These are phyloP conservation scores for Urtica urens DNA, from an alignment of 306 rosid genomes.

Conservation along the genomic window DNA sequence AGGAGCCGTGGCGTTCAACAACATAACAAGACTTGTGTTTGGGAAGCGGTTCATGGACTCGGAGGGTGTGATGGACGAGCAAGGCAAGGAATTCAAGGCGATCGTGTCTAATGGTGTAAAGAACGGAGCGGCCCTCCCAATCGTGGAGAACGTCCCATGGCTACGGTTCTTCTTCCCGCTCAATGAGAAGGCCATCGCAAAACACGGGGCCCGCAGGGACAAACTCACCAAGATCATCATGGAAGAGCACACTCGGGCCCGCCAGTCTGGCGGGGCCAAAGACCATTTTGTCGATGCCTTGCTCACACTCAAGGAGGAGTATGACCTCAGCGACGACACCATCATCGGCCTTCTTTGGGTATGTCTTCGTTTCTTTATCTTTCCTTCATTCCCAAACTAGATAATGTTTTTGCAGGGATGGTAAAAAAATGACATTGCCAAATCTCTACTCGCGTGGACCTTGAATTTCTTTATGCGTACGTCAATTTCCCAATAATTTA, in stretches of 20 bases:
- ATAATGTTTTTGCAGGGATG: too few relatives aligned
- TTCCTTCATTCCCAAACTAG: too few relatives aligned
- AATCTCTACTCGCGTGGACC: too few relatives aligned
- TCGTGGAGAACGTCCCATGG: conserved; percentile 85
- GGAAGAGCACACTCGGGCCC: conserved; percentile 75
- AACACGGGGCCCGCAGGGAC: conserved; percentile 66
- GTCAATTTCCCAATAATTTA: too few relatives aligned
- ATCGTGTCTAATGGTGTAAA: conserved; percentile 54
- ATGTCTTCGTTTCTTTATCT: background rate
- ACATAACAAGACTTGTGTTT: conserved; percentile 76
- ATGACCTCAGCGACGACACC: conserved; percentile 85
- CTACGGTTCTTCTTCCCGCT: conserved; percentile 83
- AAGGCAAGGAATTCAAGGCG: conserved; percentile 69
- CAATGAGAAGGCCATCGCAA: conserved; percentile 70
- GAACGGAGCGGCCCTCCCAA: conserved; percentile 67
- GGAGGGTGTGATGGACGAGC: conserved; percentile 54
- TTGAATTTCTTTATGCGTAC: too few relatives aligned
- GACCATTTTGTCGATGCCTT: conserved; percentile 84
- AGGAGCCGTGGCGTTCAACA: conserved; percentile 88
- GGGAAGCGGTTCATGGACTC: conserved; percentile 75
- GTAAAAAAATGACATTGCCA: too few relatives aligned
- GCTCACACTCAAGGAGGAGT: conserved; percentile 62
- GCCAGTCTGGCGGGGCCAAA: conserved; percentile 55
- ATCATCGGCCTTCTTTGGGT: conserved; percentile 92
- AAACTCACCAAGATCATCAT: conserved; percentile 67